Evolutionary conservation across 2,329 filamentous ascomycete species (phyloP).

Genomic region (Neocucurbitaria cava): DNA sequence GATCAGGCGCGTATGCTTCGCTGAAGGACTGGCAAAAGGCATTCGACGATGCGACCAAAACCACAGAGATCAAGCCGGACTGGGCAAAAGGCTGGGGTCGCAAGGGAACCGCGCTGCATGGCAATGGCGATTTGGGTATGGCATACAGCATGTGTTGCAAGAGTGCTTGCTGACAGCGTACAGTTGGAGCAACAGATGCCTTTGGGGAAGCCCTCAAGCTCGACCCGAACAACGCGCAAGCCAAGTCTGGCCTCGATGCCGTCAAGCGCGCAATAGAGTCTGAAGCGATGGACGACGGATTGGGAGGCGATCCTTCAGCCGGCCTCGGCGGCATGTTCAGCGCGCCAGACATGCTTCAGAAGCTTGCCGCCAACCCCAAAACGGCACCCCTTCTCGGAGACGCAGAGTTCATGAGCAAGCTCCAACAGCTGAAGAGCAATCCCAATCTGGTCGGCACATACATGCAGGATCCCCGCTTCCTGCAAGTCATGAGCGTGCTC

Average conservation of each 20-base stretch:
- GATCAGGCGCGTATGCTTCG: constrained; percentile 86
- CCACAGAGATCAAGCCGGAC: constrained; percentile 92
- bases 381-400: constrained; percentile 83
- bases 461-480: constrained; percentile 88
- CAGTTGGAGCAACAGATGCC: constrained; percentile 81
- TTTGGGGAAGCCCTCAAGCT: constrained; percentile 95
- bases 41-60: constrained; percentile 89
- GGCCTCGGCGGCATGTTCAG: constrained; percentile 93
- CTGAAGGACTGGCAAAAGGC: constrained; percentile 87
- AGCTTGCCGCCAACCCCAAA: constrained; percentile 94
- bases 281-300: constrained; percentile 69
- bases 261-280: constrained; percentile 88
- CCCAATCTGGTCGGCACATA: constrained; percentile 79
- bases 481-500: constrained; percentile 91
- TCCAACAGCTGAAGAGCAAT: constrained; percentile 81
- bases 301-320: constrained; percentile 70
- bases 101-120: constrained; percentile 90
- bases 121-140: constrained; percentile 77
- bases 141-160: constrained; percentile 1
- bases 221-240: constrained; percentile 88
- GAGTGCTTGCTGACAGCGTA: constrained; percentile 15
- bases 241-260: constrained; percentile 84
- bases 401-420: constrained; percentile 85
- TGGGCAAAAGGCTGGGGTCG: constrained; percentile 97
- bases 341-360: constrained; percentile 87